These are phyloP conservation scores for Botrytis tulipae DNA, from an alignment of 2,329 filamentous ascomycete genomes.

Conservation along the genomic window DNA sequence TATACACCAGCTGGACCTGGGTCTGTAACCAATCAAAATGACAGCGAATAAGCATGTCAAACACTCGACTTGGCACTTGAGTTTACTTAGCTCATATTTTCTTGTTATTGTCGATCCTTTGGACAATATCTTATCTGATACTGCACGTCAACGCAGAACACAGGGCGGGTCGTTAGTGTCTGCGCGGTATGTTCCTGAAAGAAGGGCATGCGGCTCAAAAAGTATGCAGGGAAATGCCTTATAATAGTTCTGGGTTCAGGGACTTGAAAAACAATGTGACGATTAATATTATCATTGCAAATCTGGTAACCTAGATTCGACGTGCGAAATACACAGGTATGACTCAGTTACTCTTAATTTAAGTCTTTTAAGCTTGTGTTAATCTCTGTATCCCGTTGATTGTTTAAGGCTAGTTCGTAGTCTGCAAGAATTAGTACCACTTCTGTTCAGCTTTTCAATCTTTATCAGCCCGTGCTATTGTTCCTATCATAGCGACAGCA, in stretches of 20 bases:
- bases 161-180: constrained; percentile 23
- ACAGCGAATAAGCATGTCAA: not conserved
- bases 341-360: constrained; percentile 16
- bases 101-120: too few relatives aligned
- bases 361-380: not conserved
- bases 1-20: not conserved
- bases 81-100: not conserved
- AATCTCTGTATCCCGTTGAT: not conserved
- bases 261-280: constrained; percentile 48
- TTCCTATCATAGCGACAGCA: constrained; percentile 12
- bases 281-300: constrained; percentile 49
- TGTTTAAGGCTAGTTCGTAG: not conserved
- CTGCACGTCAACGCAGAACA: constrained; percentile 24
- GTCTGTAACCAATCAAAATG: not conserved
- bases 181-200: constrained; percentile 16
- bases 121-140: too few relatives aligned
- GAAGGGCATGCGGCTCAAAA: not conserved
- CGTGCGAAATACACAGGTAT: too few relatives aligned
- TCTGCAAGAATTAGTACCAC: not conserved
- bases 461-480: not conserved
- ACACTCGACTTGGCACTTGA: not conserved
- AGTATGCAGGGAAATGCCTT: not conserved
- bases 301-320: constrained; percentile 29
- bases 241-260: constrained; percentile 33
- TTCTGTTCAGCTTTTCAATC: not conserved